Evolutionary conservation across 345 rosid species (phyloP).

Genomic region (Limnanthes douglasii): DNA sequence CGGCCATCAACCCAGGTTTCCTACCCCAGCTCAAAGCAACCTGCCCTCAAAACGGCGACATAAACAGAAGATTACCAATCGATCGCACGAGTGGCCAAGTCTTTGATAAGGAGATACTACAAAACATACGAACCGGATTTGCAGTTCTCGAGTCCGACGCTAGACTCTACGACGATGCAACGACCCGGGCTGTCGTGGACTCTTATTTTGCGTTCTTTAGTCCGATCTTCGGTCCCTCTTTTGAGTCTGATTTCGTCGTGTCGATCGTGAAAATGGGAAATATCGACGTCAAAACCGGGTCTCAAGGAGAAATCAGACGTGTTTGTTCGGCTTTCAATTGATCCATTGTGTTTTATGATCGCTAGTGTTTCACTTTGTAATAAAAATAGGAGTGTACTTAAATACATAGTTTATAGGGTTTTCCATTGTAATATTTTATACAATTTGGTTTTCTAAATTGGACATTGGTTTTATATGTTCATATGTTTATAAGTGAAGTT

Average conservation of each 20-base stretch:
- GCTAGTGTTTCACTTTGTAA: too few relatives aligned
- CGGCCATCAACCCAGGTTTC: constrained; percentile 31
- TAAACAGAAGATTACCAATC: constrained; percentile 34
- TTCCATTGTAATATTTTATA: too few relatives aligned
- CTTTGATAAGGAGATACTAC: constrained; percentile 47
- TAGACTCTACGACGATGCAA: constrained; percentile 39
- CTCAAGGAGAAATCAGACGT: constrained; percentile 48
- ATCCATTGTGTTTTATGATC: too few relatives aligned
- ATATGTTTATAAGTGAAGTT: too few relatives aligned
- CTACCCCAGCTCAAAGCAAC: constrained; percentile 21
- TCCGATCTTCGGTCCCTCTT: constrained; percentile 22
- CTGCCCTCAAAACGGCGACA: constrained; percentile 48
- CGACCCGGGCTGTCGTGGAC: constrained; percentile 28
- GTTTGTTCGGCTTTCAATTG: constrained; percentile 44
- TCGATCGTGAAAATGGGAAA: constrained; percentile 59
- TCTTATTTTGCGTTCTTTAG: constrained; percentile 26
- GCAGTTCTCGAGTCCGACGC: constrained; percentile 73
- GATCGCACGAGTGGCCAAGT: constrained; percentile 32
- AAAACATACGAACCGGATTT: constrained; percentile 40
- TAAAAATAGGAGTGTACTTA: too few relatives aligned
- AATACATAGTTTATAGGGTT: too few relatives aligned
- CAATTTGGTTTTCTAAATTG: too few relatives aligned
- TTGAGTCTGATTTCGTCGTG: constrained; percentile 42
- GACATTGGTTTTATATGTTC: too few relatives aligned
- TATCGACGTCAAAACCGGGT: constrained; percentile 46